Percentiles rank a stretch among this genome's conserved stretches.
Conservation (phyloP, 1,284 basidiomycete genomes). For the Papiliotrema nemorosa region DNA sequence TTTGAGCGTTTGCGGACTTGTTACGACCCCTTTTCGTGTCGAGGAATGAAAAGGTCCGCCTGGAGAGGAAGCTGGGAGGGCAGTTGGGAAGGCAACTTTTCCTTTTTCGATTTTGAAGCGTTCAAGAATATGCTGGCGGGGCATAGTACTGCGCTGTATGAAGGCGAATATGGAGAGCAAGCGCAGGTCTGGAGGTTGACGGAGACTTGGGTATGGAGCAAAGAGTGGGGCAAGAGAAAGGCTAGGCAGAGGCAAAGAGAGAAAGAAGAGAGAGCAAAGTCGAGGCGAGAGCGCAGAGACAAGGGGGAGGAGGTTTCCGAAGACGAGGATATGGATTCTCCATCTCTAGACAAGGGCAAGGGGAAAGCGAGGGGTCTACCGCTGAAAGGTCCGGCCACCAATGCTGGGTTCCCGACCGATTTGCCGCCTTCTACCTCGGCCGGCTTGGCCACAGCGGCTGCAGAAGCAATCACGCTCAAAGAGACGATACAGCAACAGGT, state of each 20-base stretch:
- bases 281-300: not conserved
- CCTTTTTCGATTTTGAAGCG: conserved; percentile 57
- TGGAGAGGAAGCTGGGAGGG: conserved; percentile 51
- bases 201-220: conserved; percentile 50
- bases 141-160: conserved; percentile 47
- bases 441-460: conserved; percentile 25
- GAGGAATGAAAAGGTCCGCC: conserved; percentile 47
- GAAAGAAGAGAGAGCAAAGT: not conserved
- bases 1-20: conserved; percentile 47
- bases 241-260: conserved; percentile 1
- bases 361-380: conserved; percentile 15
- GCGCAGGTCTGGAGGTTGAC: conserved; percentile 56
- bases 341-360: conserved; percentile 4
- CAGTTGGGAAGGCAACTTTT: conserved; percentile 56
- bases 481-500: conserved; percentile 41
- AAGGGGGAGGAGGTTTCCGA: conserved; percentile 9
- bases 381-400: conserved; percentile 38
- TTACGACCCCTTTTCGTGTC: conserved; percentile 44
- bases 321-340: not conserved
- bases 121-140: conserved; percentile 51
- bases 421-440: conserved; percentile 21
- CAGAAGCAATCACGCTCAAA: conserved; percentile 35
- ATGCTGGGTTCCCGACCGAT: conserved; percentile 44
- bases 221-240: conserved; percentile 6
- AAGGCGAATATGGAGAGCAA: conserved; percentile 55